Conservation (phyloP, 257 asterid genomes). For the Forsythia viridissima region DNA sequence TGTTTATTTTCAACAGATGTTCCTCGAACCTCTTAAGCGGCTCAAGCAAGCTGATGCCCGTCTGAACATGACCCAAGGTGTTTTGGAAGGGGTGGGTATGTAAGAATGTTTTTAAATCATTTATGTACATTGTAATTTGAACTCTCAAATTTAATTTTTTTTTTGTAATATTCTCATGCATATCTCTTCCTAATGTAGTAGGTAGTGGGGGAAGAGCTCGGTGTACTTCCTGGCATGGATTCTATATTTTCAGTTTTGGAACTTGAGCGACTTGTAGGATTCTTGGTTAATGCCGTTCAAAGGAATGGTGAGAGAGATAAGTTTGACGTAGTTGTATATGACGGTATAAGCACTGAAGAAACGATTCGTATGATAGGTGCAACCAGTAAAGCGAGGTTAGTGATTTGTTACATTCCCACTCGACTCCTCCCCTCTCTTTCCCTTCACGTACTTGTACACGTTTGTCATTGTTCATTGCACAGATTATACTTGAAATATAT, state of each 20-base stretch:
- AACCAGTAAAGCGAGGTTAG: constrained; percentile 73
- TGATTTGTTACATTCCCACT: constrained; percentile 6
- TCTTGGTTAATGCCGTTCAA: constrained; percentile 35
- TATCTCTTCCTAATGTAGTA: constrained; percentile 39
- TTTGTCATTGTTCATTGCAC: constrained; percentile 21
- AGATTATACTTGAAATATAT: constrained; percentile 83
- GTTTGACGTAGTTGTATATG: constrained; percentile 73
- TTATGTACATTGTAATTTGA: neutral
- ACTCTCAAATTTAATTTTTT: neutral
- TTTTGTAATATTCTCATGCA: constrained; percentile 6
- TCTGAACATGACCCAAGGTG: constrained; percentile 91
- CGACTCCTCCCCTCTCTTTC: neutral
- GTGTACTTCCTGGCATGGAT: constrained; percentile 98
- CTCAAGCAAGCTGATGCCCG: constrained; percentile 90
- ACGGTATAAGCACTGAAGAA: constrained; percentile 88
- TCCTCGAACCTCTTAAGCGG: constrained; percentile 80
- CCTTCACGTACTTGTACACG: constrained; percentile 11
- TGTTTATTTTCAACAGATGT: constrained; percentile 62
- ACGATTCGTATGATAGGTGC: constrained; percentile 86
- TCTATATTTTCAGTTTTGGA: constrained; percentile 80
- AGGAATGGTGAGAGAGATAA: constrained; percentile 38
- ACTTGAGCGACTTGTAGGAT: constrained; percentile 65
- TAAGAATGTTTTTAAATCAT: constrained; percentile 18
- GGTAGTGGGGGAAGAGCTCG: constrained; percentile 97
- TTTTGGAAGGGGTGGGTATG: constrained; percentile 98